Evolutionary conservation across 2,329 filamentous ascomycete species (phyloP).

Genomic region (Rhytidhysteron rufulum): DNA sequence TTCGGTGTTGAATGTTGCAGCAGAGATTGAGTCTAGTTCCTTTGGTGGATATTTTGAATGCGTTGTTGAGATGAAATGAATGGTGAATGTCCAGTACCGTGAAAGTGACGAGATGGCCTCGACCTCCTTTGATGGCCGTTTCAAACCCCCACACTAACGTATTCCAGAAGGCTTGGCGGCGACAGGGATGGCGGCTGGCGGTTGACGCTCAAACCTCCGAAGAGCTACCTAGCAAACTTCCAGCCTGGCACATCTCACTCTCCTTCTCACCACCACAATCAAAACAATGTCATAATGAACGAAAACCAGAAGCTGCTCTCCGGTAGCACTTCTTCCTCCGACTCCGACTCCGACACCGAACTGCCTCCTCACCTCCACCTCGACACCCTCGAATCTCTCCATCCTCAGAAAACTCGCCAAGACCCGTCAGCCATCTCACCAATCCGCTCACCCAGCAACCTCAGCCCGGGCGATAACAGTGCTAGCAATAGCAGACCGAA

Average conservation of each 20-base stretch:
- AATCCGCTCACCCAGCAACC: background rate
- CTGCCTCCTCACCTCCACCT: background rate
- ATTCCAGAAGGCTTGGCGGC: too few species aligned
- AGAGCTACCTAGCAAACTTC: background rate
- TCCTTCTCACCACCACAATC: too few species aligned
- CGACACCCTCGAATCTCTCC: background rate
- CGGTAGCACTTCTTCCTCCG: background rate
- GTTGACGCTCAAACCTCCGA: background rate
- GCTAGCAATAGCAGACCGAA: background rate
- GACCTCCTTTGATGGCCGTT: too few species aligned
- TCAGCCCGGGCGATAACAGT: background rate
- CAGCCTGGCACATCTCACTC: background rate
- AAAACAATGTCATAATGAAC: constrained; percentile 2
- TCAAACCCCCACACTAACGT: too few species aligned
- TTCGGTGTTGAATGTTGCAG: too few species aligned
- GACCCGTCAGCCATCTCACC: background rate
- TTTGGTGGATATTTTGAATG: too few species aligned
- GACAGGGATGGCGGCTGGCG: background rate
- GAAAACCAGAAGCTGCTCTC: constrained; percentile 2
- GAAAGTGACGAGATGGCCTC: too few species aligned
- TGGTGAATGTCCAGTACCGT: too few species aligned
- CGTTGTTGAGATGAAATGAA: too few species aligned
- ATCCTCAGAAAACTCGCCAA: background rate
- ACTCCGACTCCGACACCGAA: background rate
- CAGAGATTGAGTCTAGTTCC: too few species aligned